phyloP scores from a whole-genome alignment of 2,329 filamentous ascomycete genomes.

The Cladosporium austrohemisphaericum region DNA sequence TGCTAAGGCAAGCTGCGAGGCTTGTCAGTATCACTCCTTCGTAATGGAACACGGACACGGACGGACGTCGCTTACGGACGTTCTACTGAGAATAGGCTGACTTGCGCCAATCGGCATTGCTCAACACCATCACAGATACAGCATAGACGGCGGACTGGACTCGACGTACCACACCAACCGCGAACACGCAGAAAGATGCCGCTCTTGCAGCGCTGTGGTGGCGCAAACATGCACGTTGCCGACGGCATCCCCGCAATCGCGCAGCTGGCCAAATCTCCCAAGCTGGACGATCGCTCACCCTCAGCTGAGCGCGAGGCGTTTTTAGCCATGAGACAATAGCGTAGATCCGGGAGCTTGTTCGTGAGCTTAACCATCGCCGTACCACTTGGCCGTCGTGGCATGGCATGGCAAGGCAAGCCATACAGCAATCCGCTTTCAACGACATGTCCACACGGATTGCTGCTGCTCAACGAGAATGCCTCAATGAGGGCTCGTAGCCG shows the following conservation, averaged over 20 bases:
- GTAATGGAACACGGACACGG: no score
- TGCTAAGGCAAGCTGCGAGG: not conserved
- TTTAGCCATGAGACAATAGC: constrained; percentile 3
- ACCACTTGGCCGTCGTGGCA: no score
- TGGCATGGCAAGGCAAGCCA: no score
- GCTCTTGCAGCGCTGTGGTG: constrained; percentile 1
- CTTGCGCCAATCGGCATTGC: no score
- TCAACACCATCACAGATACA: not conserved
- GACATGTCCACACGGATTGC: not conserved
- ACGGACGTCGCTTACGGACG: no score
- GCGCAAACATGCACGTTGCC: constrained; percentile 11
- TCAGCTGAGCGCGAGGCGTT: not conserved
- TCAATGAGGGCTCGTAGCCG: not conserved
- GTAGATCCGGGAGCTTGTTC: constrained; percentile 12
- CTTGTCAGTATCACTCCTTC: no score
- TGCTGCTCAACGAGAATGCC: not conserved
- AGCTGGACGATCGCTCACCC: not conserved
- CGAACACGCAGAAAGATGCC: constrained; percentile 1
- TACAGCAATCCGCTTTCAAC: no score
- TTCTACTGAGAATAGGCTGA: no score
- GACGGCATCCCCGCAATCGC: constrained; percentile 10
- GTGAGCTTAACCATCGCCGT: constrained; percentile 7
- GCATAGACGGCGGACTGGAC: no score
- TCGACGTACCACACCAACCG: no score
- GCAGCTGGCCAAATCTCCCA: no score